Percentiles rank a stretch among this genome's conserved stretches.
These are phyloP conservation scores for Hydnomerulius pinastri DNA, from an alignment of 768 basidiomycete species.

Conservation along the genomic window DNA sequence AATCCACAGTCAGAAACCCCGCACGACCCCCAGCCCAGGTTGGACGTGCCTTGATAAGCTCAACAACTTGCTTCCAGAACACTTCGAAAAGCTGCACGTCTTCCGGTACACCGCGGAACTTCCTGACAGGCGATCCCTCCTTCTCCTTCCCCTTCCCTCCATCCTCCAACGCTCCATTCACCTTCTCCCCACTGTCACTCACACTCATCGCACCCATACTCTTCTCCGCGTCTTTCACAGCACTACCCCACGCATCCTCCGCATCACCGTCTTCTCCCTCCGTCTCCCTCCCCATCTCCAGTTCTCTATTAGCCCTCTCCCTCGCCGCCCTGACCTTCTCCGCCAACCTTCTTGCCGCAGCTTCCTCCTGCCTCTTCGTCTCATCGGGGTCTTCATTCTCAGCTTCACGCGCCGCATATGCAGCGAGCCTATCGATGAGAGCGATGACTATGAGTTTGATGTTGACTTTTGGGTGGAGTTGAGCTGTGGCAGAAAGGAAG, in stretches of 20 bases:
- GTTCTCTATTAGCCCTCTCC: slow-evolving; percentile 51
- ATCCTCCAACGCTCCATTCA: slow-evolving; percentile 30
- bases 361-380: slow-evolving; percentile 90
- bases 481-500: slow-evolving; percentile 94
- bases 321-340: slow-evolving; percentile 83
- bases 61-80: slow-evolving; percentile 98
- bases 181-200: slow-evolving; percentile 26
- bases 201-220: neutral
- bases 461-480: slow-evolving; percentile 96
- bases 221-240: slow-evolving; percentile 24
- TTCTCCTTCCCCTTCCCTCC: slow-evolving; percentile 61
- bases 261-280: slow-evolving; percentile 28
- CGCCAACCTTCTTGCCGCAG: slow-evolving; percentile 83
- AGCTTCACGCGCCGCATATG: slow-evolving; percentile 95
- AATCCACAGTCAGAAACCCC: slow-evolving; percentile 6
- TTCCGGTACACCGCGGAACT: slow-evolving; percentile 95
- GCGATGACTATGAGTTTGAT: slow-evolving; percentile 99
- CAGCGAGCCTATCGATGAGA: slow-evolving; percentile 92
- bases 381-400: slow-evolving; percentile 97
- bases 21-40: neutral
- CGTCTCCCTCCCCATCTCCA: slow-evolving; percentile 66
- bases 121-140: slow-evolving; percentile 59
- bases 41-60: slow-evolving; percentile 87
- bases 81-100: slow-evolving; percentile 96
- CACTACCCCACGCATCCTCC: slow-evolving; percentile 29